A percentile compares a stretch with the other conserved stretches of the same genome.
Conservation (phyloP, 2,329 filamentous ascomycete species). For the Metarhizium humberi region DNA sequence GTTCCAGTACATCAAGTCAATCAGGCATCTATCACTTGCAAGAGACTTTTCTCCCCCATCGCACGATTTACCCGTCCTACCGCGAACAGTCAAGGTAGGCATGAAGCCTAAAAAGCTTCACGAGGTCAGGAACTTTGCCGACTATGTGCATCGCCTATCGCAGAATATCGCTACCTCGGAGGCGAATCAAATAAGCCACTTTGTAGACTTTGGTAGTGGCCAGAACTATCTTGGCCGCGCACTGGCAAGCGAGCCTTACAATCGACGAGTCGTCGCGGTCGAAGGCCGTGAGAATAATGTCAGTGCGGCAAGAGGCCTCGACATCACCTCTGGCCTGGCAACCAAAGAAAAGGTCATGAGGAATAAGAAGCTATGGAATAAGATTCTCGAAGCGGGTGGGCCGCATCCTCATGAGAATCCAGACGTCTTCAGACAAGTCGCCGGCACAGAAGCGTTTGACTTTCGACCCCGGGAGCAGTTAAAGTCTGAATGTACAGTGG, state of each 20-base stretch:
- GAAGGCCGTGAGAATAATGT: slow-evolving; percentile 85
- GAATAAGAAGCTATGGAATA: slow-evolving; percentile 72
- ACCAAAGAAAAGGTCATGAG: slow-evolving; percentile 64
- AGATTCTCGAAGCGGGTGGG: slow-evolving; percentile 32
- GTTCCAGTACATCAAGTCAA: slow-evolving; percentile 59
- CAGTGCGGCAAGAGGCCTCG: slow-evolving; percentile 71
- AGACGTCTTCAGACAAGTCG: slow-evolving; percentile 23
- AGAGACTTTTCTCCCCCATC: slow-evolving; percentile 45
- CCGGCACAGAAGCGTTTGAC: slow-evolving; percentile 24
- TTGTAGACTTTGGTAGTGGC: slow-evolving; percentile 92
- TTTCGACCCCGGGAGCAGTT: slow-evolving; percentile 42
- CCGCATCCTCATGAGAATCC: slow-evolving; percentile 30
- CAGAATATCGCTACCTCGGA: slow-evolving; percentile 41
- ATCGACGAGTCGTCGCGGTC: slow-evolving; percentile 79
- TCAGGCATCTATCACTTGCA: slow-evolving; percentile 59
- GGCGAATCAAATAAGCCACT: slow-evolving; percentile 64
- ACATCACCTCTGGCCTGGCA: slow-evolving; percentile 70
- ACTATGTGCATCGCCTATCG: slow-evolving; percentile 60
- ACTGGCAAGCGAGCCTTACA: slow-evolving; percentile 76
- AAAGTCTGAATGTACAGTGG: slow-evolving; percentile 40
- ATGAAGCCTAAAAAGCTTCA: slow-evolving; percentile 97
- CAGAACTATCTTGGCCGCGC: slow-evolving; percentile 93
- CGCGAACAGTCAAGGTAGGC: slow-evolving; percentile 67
- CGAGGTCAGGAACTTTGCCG: slow-evolving; percentile 85
- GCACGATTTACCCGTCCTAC: slow-evolving; percentile 44